These are phyloP conservation scores for Debaryomyces robertsiae DNA, from an alignment of 1,139 yeast genomes.

Conservation along the genomic window DNA sequence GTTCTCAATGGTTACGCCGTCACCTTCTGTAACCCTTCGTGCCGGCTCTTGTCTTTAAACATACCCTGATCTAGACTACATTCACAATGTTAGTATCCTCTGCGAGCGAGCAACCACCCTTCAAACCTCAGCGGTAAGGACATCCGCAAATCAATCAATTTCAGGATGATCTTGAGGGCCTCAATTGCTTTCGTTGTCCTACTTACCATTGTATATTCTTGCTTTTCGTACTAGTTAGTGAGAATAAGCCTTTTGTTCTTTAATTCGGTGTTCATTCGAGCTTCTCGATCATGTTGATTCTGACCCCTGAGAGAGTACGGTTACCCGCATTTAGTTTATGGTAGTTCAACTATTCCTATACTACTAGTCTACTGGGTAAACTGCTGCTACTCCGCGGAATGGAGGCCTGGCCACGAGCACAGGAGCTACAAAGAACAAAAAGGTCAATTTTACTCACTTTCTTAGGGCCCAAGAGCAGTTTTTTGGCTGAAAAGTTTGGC, in stretches of 20 bases:
- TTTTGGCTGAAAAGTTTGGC: no score
- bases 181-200: constrained; percentile 1
- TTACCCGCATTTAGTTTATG: constrained; percentile 8
- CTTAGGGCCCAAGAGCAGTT: no score
- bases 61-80: constrained; percentile 70
- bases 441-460: no score
- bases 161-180: neutral
- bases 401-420: no score
- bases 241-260: constrained; percentile 2
- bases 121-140: neutral
- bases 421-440: no score
- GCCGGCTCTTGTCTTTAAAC: constrained; percentile 24
- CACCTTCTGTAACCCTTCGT: no score
- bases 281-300: constrained; percentile 5
- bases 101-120: neutral
- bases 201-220: constrained; percentile 12
- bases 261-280: constrained; percentile 7
- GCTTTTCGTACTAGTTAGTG: neutral
- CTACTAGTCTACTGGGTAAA: no score
- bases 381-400: no score
- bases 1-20: neutral
- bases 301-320: constrained; percentile 5
- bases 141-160: constrained; percentile 9
- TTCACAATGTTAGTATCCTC: constrained; percentile 17
- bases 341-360: no score